Conservation (phyloP, 768 basidiomycete genomes). For the Mrakia frigida region DNA sequence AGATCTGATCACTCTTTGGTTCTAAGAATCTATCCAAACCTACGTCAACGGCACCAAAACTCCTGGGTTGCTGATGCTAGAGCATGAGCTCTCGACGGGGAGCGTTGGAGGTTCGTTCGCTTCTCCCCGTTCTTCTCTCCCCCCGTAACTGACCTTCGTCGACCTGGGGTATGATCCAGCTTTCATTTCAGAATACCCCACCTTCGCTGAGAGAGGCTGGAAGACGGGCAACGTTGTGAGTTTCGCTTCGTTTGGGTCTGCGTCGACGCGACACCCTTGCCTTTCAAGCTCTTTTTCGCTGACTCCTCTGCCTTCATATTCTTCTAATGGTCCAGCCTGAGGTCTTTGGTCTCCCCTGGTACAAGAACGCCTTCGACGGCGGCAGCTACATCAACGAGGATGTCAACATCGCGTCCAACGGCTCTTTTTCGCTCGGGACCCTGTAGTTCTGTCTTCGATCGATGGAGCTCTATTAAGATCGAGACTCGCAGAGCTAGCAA, state of each 20-base stretch:
- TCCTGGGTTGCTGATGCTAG: conserved; percentile 73
- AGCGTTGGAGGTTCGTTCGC: conserved; percentile 49
- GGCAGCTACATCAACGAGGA: not conserved
- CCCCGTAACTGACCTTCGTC: not conserved
- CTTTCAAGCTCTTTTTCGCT: not conserved
- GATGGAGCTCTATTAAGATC: not conserved
- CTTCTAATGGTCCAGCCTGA: conserved; percentile 34
- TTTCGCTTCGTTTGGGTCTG: not conserved
- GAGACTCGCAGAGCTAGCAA: not conserved
- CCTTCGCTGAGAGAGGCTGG: conserved; percentile 59
- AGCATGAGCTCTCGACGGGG: conserved; percentile 67
- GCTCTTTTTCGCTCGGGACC: not conserved
- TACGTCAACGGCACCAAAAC: conserved; percentile 59
- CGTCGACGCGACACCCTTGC: not conserved
- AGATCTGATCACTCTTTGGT: not conserved
- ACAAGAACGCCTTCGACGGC: conserved; percentile 16
- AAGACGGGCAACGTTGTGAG: conserved; percentile 43
- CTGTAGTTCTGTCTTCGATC: not conserved
- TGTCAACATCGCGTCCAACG: not conserved
- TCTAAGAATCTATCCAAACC: not conserved
- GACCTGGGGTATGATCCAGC: not conserved
- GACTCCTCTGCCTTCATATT: conserved; percentile 41
- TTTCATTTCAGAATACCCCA: conserved; percentile 36
- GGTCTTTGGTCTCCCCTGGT: not conserved
- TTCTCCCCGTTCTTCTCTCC: conserved; percentile 4